Base-by-base conservation (phyloP, 805 yeast species). In the Scheffersomyces amazonensis region DNA sequence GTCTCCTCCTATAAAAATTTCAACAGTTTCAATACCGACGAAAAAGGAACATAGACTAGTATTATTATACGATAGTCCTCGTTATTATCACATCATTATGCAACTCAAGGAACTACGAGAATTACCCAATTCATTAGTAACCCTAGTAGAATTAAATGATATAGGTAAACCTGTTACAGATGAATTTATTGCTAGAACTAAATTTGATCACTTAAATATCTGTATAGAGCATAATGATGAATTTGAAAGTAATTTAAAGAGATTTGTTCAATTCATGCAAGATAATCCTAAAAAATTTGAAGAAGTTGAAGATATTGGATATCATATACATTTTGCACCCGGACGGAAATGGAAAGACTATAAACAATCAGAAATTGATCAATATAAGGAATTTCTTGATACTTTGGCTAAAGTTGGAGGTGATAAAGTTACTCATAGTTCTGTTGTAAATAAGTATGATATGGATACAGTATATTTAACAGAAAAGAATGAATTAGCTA, bases 381-480 rank as follows among this genome's bases (percentile, higher is more conserved):
- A 46, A 27, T 68, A 68, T 42, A 34, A 36, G 2, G 33, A 31
- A 12, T 61, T 64, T 28, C 35, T 66, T 6, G 49, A 50, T 2
- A 41, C 42, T 0, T 40, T 68, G 28, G 45, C 37, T 24, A 41
- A 48, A 11, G 39, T 42, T 2, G 62, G 52, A 2, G 62, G 56
- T 3, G 46, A 39, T 4, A 62, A 62, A 37, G 64, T 69, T 2
- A 45, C 40, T 0, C 74, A 69, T 25, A 60, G 66, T 35, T 68
- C 75, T 6, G 44, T 67, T n/a, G 54, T 68, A 19, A 52, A 56
- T 42, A 69, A 69, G 40, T 63, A 62, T 42, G 61, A 63, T 34
- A 44, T 54, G 44, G 54, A 52, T 34, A 60, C 66, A 2, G 58
- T 56, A 7, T 62, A 60, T 40, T 37, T 62, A 31, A 64, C 71